phyloP scores from a whole-genome alignment of 2,329 filamentous ascomycete species.

The Dothiorella sarmentorum region DNA sequence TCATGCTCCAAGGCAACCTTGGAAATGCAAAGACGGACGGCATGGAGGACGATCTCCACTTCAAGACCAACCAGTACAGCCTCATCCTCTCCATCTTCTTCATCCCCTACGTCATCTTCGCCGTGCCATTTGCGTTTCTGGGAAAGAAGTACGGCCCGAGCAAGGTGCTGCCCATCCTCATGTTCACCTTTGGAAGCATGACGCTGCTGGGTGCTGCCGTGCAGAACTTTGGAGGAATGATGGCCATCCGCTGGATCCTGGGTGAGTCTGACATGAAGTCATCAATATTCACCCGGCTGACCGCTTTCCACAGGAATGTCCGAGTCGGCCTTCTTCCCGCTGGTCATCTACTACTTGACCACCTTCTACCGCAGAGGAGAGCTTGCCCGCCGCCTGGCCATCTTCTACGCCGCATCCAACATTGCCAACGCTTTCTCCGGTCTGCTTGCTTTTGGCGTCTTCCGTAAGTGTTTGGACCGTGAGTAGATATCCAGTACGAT shows the following conservation, averaged over 20 bases:
- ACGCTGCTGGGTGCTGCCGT: conserved; percentile 58
- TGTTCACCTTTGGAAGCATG: conserved; percentile 64
- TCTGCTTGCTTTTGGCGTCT: conserved; percentile 58
- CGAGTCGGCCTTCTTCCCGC: conserved; percentile 66
- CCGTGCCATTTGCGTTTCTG: conserved; percentile 62
- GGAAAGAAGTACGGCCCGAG: conserved; percentile 66
- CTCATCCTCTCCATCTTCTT: conserved; percentile 70
- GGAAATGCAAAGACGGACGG: conserved; percentile 46
- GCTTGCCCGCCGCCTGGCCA: conserved; percentile 64
- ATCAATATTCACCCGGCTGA: neutral
- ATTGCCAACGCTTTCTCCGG: conserved; percentile 67
- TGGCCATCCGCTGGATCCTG: conserved; percentile 66
- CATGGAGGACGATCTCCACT: conserved; percentile 53
- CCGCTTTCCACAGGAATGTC: conserved; percentile 32
- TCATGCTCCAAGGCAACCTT: conserved; percentile 28
- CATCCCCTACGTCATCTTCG: conserved; percentile 69
- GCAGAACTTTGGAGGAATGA: conserved; percentile 61
- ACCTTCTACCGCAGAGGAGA: conserved; percentile 69
- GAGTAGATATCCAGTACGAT: neutral
- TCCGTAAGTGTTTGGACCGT: conserved; percentile 38
- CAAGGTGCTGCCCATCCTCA: conserved; percentile 62
- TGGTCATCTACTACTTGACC: conserved; percentile 61
- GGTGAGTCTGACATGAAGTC: conserved; percentile 39
- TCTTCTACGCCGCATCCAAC: conserved; percentile 74
- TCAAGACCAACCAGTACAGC: conserved; percentile 65